Base-by-base conservation (phyloP, 352 stramenopile genomes). In the Globisporangium carolinianum region DNA sequence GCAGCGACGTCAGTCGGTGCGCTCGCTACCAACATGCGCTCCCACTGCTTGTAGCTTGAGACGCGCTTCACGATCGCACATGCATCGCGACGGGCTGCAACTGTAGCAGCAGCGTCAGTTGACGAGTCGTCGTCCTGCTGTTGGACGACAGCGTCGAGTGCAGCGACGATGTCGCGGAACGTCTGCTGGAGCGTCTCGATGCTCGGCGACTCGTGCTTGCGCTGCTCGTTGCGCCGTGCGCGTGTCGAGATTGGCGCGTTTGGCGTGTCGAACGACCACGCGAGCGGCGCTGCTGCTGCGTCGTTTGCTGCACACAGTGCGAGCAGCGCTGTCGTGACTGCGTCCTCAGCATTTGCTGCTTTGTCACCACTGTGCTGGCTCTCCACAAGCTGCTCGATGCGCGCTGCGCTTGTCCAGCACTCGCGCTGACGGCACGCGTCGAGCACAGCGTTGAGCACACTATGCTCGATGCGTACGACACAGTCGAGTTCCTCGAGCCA, bases 381-480 rank as follows among this genome's bases (percentile, higher is more conserved):
- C 4, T 8, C 5, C 14, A 55, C 55, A 3, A 53, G 7, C 10
- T 38, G 4, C 24, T 58, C 17, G 2, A 57, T 24, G 14, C 68
- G 59, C 4, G 68, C 57, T n/a, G 68, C 61, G 15, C 54, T 70
- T n/a, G 63, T 59, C 77, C 75, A 88, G 18, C 79, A 58, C 2
- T 50, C 53, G 38, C 55, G 55, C 18, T 82, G 65, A 5, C 75
- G 67, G 46, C 75, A 87, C 9, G 65, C 67, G 62, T 89, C 79
- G 6, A 86, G 43, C n/a, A 85, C 55, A 6, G 57, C 69, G 53
- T 75, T 78, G 14, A 72, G 55, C 15, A 76, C 57, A 15, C 55
- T 47, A 4, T 53, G 35, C 10, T 56, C 61, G 38, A 48, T n/a
- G 9, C 12, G 6, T 17, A 14, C 36, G 6, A 32, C 35, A 10